Conservation (phyloP, 1,284 basidiomycete genomes). For the Cryptococcus sp. region DNA sequence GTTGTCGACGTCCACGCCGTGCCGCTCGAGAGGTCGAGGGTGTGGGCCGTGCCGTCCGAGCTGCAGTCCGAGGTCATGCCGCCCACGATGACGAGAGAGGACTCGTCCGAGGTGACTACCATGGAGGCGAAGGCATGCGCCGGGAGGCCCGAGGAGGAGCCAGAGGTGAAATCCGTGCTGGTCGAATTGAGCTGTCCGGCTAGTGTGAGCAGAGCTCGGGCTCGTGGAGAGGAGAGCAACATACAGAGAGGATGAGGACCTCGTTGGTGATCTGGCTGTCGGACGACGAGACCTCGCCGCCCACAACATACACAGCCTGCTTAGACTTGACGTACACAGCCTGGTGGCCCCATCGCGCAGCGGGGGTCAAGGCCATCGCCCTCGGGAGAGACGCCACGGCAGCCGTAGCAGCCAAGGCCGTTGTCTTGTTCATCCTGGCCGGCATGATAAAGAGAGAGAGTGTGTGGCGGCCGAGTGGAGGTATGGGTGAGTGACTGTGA, state of each 20-base stretch:
- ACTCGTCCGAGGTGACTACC: constrained; percentile 24
- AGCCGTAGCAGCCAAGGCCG: neutral
- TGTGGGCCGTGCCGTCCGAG: constrained; percentile 37
- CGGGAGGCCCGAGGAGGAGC: constrained; percentile 36
- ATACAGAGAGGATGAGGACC: constrained; percentile 43
- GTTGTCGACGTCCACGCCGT: constrained; percentile 33
- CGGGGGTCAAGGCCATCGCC: constrained; percentile 27
- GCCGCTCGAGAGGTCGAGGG: constrained; percentile 27
- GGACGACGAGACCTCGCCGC: constrained; percentile 38
- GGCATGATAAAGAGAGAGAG: neutral
- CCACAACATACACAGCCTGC: constrained; percentile 47
- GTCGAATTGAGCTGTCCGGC: constrained; percentile 38
- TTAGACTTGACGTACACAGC: constrained; percentile 42
- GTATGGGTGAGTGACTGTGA: neutral
- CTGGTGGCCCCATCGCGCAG: constrained; percentile 48
- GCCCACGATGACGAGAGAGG: constrained; percentile 38
- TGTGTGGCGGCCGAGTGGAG: neutral
- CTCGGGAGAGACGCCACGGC: constrained; percentile 18
- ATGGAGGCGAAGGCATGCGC: constrained; percentile 47
- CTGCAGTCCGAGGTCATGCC: constrained; percentile 46
- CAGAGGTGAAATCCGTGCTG: constrained; percentile 35
- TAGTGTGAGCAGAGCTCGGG: neutral
- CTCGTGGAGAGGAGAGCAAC: constrained; percentile 1
- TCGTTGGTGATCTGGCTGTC: constrained; percentile 47
- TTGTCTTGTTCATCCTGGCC: neutral